These are phyloP conservation scores for Suillus weaverae DNA, from an alignment of 768 basidiomycete genomes.

Conservation along the genomic window DNA sequence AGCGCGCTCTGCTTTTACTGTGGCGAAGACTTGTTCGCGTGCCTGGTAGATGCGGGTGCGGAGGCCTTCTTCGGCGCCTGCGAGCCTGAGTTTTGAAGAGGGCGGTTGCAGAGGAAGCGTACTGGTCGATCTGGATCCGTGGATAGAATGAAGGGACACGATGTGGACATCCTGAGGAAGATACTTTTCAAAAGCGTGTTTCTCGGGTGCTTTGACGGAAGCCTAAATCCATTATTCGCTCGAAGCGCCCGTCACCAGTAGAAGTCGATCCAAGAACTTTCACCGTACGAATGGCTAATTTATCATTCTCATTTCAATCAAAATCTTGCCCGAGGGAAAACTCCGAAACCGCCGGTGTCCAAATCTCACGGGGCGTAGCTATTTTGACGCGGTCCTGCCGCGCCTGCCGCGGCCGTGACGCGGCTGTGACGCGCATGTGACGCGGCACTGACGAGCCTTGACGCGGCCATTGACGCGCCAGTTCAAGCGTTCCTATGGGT, in stretches of 20 bases:
- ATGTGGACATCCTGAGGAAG: conserved; percentile 87
- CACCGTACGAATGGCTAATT: not conserved
- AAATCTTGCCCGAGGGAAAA: not conserved
- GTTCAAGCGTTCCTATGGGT: too few relatives aligned
- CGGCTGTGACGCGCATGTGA: too few relatives aligned
- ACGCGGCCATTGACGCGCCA: too few relatives aligned
- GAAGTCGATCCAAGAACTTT: too few relatives aligned
- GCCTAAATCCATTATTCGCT: too few relatives aligned
- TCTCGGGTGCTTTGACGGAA: conserved; percentile 94
- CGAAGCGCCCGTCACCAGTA: too few relatives aligned
- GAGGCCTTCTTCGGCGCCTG: conserved; percentile 52
- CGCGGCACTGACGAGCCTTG: too few relatives aligned
- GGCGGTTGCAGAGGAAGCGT: conserved; percentile 79
- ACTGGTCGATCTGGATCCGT: conserved; percentile 91
- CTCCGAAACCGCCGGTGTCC: not conserved
- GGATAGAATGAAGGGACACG: conserved; percentile 91
- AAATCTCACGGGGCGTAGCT: too few relatives aligned
- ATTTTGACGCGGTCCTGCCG: too few relatives aligned
- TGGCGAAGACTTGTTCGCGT: conserved; percentile 73
- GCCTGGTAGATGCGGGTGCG: conserved; percentile 73
- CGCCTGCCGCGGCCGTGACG: too few relatives aligned
- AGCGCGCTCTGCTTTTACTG: conserved; percentile 33
- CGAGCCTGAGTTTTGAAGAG: conserved; percentile 96
- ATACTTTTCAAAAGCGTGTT: conserved; percentile 81
- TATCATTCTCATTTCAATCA: not conserved